A percentile compares a stretch with the other conserved stretches of the same genome.
phyloP scores from a whole-genome alignment of 2,329 filamentous ascomycete genomes.

The Decorospora gaudefroyi region DNA sequence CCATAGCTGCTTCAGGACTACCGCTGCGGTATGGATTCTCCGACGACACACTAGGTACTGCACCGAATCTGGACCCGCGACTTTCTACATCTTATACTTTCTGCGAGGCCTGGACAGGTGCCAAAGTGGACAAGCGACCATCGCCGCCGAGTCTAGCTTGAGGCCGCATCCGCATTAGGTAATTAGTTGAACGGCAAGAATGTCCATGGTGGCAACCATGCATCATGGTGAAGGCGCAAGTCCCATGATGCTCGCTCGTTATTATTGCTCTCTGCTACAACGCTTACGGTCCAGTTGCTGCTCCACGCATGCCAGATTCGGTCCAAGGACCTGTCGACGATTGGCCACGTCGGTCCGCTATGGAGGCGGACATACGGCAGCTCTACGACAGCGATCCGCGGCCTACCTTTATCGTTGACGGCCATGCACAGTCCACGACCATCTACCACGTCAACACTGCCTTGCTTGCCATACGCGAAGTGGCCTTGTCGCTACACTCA shows the following conservation, averaged over 20 bases:
- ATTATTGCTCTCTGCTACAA: conserved; percentile 3
- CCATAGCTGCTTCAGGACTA: too few relatives aligned
- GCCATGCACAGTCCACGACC: conserved; percentile 1
- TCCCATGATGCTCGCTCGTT: conserved; percentile 1
- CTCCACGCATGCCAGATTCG: not conserved
- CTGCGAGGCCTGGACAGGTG: too few relatives aligned
- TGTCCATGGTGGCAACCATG: conserved; percentile 2
- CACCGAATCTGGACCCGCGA: too few relatives aligned
- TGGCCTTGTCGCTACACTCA: conserved; percentile 9
- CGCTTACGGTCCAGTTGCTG: not conserved
- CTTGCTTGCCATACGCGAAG: conserved; percentile 9
- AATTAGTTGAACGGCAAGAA: conserved; percentile 9
- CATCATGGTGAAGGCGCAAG: conserved; percentile 1
- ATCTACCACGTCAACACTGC: conserved; percentile 18
- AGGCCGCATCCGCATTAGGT: too few relatives aligned
- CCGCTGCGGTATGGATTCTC: too few relatives aligned
- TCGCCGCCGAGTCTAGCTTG: too few relatives aligned
- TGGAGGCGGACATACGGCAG: conserved; percentile 13
- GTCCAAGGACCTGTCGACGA: not conserved
- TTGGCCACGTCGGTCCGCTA: conserved; percentile 11
- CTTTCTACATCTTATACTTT: too few relatives aligned
- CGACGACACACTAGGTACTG: too few relatives aligned
- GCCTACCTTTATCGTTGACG: conserved; percentile 22
- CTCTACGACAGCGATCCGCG: conserved; percentile 20
- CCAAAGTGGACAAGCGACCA: too few relatives aligned